phyloP scores from a whole-genome alignment of 257 asterid genomes.

The Solanum tacnaense region DNA sequence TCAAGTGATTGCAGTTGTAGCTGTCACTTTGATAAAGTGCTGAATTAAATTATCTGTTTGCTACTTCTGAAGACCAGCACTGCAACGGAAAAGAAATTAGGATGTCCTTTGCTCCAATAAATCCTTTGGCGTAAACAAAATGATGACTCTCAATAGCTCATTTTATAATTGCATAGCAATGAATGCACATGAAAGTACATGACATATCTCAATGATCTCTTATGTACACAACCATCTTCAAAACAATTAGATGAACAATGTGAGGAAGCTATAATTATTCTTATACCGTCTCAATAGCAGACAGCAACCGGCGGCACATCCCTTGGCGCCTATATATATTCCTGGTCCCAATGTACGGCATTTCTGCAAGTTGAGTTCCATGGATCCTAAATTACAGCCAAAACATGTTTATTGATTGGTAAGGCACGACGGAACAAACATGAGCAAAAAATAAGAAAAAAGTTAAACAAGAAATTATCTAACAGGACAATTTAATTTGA shows the following conservation, averaged over 20 bases:
- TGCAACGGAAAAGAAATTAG: background rate
- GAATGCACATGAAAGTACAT: background rate
- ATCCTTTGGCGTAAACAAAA: background rate
- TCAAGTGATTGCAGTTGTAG: background rate
- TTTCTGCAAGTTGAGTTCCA: slow-evolving; percentile 88
- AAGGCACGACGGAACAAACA: background rate
- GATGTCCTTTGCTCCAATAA: background rate
- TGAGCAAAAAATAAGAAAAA: background rate
- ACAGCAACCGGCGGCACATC: slow-evolving; percentile 89
- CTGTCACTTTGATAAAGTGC: background rate
- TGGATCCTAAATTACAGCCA: slow-evolving; percentile 44
- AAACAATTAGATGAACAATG: background rate
- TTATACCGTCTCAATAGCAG: slow-evolving; percentile 73
- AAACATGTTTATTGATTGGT: background rate
- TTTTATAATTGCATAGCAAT: background rate
- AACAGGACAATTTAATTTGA: background rate
- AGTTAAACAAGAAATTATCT: background rate
- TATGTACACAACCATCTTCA: background rate
- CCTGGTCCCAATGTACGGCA: slow-evolving; percentile 97
- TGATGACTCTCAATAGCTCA: background rate
- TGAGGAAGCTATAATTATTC: background rate
- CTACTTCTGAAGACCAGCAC: background rate
- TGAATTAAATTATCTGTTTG: background rate
- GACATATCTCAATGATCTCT: background rate
- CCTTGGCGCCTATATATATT: slow-evolving; percentile 91